phyloP scores from a whole-genome alignment of 2,329 filamentous ascomycete species.

The Alternaria solani region DNA sequence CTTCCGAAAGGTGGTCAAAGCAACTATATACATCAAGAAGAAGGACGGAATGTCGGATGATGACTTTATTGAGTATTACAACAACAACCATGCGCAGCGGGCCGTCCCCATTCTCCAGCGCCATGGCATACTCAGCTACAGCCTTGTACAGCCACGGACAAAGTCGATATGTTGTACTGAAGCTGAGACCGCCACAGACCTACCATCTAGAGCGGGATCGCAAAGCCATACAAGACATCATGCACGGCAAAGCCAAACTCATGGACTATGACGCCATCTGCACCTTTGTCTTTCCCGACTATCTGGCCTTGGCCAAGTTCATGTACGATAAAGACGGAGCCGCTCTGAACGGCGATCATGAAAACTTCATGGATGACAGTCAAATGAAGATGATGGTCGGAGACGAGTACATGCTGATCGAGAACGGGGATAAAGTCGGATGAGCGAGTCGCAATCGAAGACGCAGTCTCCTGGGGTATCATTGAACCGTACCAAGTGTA shows the following conservation, averaged over 20 bases:
- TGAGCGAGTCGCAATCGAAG: slow-evolving; percentile 8
- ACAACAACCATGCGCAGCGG: slow-evolving; percentile 54
- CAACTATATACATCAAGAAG: slow-evolving; percentile 57
- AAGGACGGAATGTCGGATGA: slow-evolving; percentile 56
- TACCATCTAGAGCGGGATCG: slow-evolving; percentile 57
- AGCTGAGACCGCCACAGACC: slow-evolving; percentile 43
- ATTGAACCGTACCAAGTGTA: slow-evolving; percentile 15
- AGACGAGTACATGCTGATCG: slow-evolving; percentile 54
- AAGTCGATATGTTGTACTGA: neutral
- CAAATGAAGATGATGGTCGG: slow-evolving; percentile 58
- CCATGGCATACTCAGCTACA: slow-evolving; percentile 56
- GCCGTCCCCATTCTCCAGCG: slow-evolving; percentile 55
- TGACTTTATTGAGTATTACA: slow-evolving; percentile 58
- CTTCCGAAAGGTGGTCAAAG: slow-evolving; percentile 59
- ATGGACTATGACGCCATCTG: slow-evolving; percentile 59
- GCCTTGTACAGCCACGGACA: slow-evolving; percentile 47
- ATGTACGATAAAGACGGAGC: slow-evolving; percentile 57
- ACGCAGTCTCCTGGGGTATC: slow-evolving; percentile 28
- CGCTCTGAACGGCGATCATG: slow-evolving; percentile 48
- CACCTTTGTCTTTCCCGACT: slow-evolving; percentile 59
- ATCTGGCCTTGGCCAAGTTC: slow-evolving; percentile 56
- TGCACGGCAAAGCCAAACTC: slow-evolving; percentile 55
- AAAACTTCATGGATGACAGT: slow-evolving; percentile 52
- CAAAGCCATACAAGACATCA: slow-evolving; percentile 55
- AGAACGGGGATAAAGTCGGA: slow-evolving; percentile 27